These are phyloP conservation scores for Phialophora verrucosa DNA, from an alignment of 2,329 filamentous ascomycete species.

Conservation along the genomic window DNA sequence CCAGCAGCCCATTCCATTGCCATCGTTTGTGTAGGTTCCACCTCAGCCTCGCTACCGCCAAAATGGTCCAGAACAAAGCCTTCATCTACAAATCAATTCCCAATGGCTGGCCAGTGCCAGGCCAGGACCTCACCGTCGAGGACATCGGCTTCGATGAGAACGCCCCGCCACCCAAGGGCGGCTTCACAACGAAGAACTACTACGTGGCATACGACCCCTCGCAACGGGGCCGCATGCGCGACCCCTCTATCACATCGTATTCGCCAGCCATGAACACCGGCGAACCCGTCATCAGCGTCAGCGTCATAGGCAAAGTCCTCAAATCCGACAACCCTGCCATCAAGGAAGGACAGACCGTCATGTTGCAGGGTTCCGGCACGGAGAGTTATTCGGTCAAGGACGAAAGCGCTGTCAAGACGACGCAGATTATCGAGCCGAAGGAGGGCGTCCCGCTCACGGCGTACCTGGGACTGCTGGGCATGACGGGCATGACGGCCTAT, in stretches of 20 bases:
- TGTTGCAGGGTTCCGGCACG: constrained; percentile 44
- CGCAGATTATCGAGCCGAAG: constrained; percentile 55
- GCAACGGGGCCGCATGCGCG: constrained; percentile 74
- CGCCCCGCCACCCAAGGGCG: constrained; percentile 58
- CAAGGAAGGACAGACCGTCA: constrained; percentile 63
- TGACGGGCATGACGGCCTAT: constrained; percentile 73
- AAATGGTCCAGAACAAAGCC: constrained; percentile 67
- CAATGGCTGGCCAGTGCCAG: constrained; percentile 68
- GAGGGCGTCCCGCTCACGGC: constrained; percentile 64
- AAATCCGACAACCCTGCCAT: constrained; percentile 67
- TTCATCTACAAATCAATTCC: constrained; percentile 76
- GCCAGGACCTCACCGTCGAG: constrained; percentile 73
- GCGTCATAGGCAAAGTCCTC: constrained; percentile 66
- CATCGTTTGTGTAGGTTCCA: background rate
- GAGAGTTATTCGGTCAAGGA: constrained; percentile 69
- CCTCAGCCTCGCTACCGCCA: constrained; percentile 1
- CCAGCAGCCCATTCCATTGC: background rate
- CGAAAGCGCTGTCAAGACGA: constrained; percentile 43
- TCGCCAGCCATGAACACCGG: constrained; percentile 62
- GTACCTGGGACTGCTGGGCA: constrained; percentile 70
- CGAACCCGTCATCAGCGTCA: constrained; percentile 64
- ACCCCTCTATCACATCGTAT: constrained; percentile 66
- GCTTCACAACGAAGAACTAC: constrained; percentile 69
- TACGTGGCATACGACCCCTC: constrained; percentile 79
- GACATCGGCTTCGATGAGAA: constrained; percentile 69